These are phyloP conservation scores for Funneliformis geosporum DNA, from an alignment of 192 early-diverging fungal species.

Conservation along the genomic window DNA sequence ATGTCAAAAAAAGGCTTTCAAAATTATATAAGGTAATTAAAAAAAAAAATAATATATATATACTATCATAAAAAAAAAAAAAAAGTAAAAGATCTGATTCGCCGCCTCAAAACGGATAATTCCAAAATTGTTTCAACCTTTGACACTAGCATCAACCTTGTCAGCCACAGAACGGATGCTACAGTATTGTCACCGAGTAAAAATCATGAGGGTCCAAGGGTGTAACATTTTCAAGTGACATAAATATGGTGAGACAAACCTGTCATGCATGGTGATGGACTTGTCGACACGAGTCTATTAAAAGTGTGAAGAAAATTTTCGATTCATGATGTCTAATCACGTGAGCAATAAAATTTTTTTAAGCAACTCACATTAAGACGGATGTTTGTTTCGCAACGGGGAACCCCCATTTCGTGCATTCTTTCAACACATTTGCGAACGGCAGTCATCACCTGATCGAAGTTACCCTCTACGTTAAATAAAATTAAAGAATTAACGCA, in stretches of 20 bases:
- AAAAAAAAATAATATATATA: too few species aligned
- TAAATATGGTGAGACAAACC: not conserved
- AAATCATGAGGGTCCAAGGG: not conserved
- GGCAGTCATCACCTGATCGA: not conserved
- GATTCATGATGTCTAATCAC: not conserved
- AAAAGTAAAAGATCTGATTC: too few species aligned
- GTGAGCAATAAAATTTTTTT: not conserved
- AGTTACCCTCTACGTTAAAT: not conserved
- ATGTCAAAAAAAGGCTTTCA: too few species aligned
- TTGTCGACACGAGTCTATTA: slow-evolving; percentile 20
- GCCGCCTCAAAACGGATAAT: too few species aligned
- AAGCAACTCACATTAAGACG: not conserved
- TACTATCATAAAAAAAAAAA: too few species aligned
- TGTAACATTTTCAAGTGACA: too few species aligned
- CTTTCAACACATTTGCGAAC: slow-evolving; percentile 10
- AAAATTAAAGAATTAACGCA: not conserved
- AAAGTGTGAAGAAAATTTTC: not conserved
- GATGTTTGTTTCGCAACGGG: not conserved
- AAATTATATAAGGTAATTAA: too few species aligned
- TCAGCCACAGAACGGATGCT: not conserved
- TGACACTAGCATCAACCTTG: not conserved
- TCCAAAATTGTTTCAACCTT: too few species aligned
- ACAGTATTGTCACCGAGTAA: not conserved
- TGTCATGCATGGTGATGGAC: not conserved
- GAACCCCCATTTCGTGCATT: not conserved